phyloP scores from a whole-genome alignment of 192 early-diverging fungal species.

The Haplosporangium gracile region DNA sequence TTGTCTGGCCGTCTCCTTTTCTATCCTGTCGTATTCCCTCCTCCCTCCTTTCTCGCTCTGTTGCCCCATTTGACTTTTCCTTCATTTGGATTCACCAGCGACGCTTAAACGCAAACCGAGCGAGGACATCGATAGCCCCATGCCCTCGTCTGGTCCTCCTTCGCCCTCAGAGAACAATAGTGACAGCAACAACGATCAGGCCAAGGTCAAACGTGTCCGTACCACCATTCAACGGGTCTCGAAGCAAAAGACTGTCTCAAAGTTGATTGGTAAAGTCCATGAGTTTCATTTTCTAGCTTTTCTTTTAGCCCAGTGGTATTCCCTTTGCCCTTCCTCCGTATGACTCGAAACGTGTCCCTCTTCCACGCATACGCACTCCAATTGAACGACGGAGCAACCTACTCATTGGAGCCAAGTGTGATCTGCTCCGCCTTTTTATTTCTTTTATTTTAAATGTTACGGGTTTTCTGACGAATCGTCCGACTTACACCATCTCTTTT shows the following conservation, averaged over 20 bases:
- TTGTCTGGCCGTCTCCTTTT: not conserved
- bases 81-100: constrained; percentile 20
- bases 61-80: constrained; percentile 11
- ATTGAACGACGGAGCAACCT: not conserved
- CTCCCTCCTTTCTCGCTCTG: not conserved
- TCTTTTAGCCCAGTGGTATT: not conserved
- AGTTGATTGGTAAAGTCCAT: constrained; percentile 49
- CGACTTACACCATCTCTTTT: constrained; percentile 20
- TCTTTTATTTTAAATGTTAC: not conserved
- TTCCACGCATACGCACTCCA: not conserved
- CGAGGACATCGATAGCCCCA: constrained; percentile 52
- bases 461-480: not conserved
- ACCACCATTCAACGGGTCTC: constrained; percentile 31
- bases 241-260: constrained; percentile 50
- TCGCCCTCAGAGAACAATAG: constrained; percentile 39
- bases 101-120: constrained; percentile 45
- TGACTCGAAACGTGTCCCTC: not conserved
- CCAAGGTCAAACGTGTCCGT: constrained; percentile 50
- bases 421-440: not conserved
- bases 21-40: not conserved
- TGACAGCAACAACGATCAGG: constrained; percentile 30
- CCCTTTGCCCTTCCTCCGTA: not conserved
- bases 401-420: not conserved
- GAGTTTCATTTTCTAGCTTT: not conserved
- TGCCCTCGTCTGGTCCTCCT: constrained; percentile 46